Conservation (phyloP, 331 rosid genomes). For the Rhamnella rubrinervis region DNA sequence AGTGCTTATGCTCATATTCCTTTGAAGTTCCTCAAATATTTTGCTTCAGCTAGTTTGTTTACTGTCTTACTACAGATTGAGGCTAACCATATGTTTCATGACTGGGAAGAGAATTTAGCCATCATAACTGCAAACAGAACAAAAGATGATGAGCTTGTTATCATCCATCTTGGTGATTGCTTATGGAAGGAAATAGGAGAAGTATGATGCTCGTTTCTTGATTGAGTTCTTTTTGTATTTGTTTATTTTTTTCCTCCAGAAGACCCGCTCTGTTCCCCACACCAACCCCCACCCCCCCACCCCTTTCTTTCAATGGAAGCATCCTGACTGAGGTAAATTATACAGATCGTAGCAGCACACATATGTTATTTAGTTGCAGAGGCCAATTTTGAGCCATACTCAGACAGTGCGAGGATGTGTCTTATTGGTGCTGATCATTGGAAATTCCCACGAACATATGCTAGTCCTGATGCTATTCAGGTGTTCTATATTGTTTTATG, state of each 20-base stretch:
- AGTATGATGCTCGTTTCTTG: slow-evolving; percentile 13
- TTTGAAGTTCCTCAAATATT: slow-evolving; percentile 7
- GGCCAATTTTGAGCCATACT: slow-evolving; percentile 30
- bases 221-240: not conserved
- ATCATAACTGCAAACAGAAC: slow-evolving; percentile 35
- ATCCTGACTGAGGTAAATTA: slow-evolving; percentile 17
- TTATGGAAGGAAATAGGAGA: slow-evolving; percentile 34
- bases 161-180: slow-evolving; percentile 38
- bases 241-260: not conserved
- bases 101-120: slow-evolving; percentile 37
- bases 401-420: slow-evolving; percentile 33
- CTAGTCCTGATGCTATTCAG: slow-evolving; percentile 39
- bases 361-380: slow-evolving; percentile 36
- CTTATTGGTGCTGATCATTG: slow-evolving; percentile 38
- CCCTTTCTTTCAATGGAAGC: not conserved
- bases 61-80: slow-evolving; percentile 11
- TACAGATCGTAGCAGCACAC: slow-evolving; percentile 32
- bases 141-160: slow-evolving; percentile 37
- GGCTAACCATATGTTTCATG: slow-evolving; percentile 28
- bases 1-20: not conserved
- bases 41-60: slow-evolving; percentile 5
- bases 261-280: not conserved
- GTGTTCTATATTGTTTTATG: slow-evolving; percentile 7
- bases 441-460: slow-evolving; percentile 36
- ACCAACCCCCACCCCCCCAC: not conserved